Percentiles rank a stretch among this genome's conserved stretches.
These are phyloP conservation scores for Euphrasia arctica DNA, from an alignment of 305 asterid genomes.

Conservation along the genomic window DNA sequence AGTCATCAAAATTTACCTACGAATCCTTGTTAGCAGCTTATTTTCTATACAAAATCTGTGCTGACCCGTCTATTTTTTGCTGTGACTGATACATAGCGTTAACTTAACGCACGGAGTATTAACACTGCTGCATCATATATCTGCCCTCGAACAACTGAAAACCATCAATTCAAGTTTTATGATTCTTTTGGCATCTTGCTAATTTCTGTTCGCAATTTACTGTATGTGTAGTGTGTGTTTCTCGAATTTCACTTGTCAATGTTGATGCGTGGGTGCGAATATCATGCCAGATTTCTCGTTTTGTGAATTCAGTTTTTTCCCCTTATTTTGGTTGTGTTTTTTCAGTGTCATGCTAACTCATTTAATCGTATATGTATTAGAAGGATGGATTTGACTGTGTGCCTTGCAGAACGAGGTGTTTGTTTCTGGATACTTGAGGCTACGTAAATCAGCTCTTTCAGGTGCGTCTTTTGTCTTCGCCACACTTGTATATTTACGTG, in stretches of 20 bases:
- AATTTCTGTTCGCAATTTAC: neutral
- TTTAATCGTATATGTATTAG: neutral
- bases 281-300: too few relatives aligned
- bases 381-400: conserved; percentile 80
- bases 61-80: neutral
- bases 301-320: neutral
- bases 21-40: neutral
- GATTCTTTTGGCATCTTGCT: too few relatives aligned
- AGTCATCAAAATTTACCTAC: neutral
- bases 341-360: neutral
- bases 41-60: neutral
- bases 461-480: conserved; percentile 41
- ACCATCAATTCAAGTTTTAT: too few relatives aligned
- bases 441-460: conserved; percentile 94
- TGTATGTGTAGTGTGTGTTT: too few relatives aligned
- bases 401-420: conserved; percentile 91
- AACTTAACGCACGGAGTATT: too few relatives aligned
- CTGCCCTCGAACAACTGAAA: too few relatives aligned
- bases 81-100: neutral
- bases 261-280: too few relatives aligned
- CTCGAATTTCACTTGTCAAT: too few relatives aligned
- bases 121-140: neutral
- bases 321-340: neutral
- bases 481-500: neutral
- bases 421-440: conserved; percentile 91